Conservation (phyloP, 2,329 filamentous ascomycete genomes). For the Escovopsis sp. region DNA sequence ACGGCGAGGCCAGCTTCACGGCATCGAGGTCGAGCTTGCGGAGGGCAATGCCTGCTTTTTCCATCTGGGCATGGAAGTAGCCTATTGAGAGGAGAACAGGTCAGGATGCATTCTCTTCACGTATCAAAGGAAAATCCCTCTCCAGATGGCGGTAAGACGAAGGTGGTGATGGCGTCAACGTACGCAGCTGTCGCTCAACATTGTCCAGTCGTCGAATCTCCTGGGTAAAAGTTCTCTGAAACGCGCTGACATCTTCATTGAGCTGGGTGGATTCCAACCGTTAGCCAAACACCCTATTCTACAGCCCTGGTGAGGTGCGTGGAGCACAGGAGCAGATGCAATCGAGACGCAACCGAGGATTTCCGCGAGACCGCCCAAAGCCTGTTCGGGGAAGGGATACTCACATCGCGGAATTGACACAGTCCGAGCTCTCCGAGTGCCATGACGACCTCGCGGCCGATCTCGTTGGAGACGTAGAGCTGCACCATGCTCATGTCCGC, state of each 20-base stretch:
- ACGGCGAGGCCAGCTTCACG: constrained; percentile 72
- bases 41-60: constrained; percentile 75
- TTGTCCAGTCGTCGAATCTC: constrained; percentile 96
- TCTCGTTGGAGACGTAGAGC: constrained; percentile 98
- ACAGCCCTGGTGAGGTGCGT: too few species aligned
- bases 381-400: constrained; percentile 18
- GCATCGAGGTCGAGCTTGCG: constrained; percentile 83
- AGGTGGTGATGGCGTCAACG: constrained; percentile 21
- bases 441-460: constrained; percentile 92
- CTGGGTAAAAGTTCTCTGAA: constrained; percentile 93
- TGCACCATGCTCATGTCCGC: constrained; percentile 99
- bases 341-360: constrained; percentile 4
- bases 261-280: constrained; percentile 39
- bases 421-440: constrained; percentile 90
- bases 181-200: constrained; percentile 93
- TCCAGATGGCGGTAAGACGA: not conserved
- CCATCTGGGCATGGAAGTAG: constrained; percentile 93
- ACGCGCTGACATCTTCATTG: constrained; percentile 83
- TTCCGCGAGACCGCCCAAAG: constrained; percentile 1
- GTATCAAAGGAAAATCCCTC: too few species aligned
- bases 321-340: too few species aligned
- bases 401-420: constrained; percentile 94
- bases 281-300: constrained; percentile 3
- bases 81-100: constrained; percentile 31
- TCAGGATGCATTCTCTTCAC: constrained; percentile 2